These are phyloP conservation scores for Blastobotrys chiropterorum DNA, from an alignment of 805 yeast genomes.

Conservation along the genomic window DNA sequence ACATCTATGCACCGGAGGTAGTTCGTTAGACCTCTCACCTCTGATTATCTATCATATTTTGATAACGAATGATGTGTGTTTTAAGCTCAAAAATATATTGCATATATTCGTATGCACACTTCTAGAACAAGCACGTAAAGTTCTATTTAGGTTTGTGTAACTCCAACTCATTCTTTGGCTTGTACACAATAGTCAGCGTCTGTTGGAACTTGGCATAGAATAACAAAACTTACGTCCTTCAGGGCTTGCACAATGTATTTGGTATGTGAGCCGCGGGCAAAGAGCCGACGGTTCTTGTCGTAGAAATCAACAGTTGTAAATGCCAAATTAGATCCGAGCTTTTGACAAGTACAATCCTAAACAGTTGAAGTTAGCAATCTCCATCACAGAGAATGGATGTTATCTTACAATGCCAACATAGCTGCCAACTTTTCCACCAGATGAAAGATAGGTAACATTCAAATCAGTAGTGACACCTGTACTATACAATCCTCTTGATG, in stretches of 20 bases:
- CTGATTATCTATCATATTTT: no score
- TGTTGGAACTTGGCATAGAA: background rate
- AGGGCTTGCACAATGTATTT: conserved; percentile 34
- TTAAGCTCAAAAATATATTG: no score
- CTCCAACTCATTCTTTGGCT: conserved; percentile 2
- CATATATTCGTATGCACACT: no score
- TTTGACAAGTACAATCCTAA: conserved; percentile 29
- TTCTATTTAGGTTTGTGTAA: background rate
- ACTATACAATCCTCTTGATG: conserved; percentile 35
- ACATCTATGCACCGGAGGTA: no score
- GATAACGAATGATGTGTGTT: no score
- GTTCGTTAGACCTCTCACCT: no score
- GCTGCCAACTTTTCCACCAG: conserved; percentile 33
- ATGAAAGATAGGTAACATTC: conserved; percentile 33
- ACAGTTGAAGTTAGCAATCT: background rate
- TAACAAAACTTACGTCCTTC: conserved; percentile 27
- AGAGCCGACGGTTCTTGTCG: conserved; percentile 20
- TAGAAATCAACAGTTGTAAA: conserved; percentile 35
- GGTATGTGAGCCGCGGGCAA: conserved; percentile 40
- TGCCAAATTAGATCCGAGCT: conserved; percentile 37
- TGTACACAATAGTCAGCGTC: background rate
- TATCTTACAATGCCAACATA: conserved; percentile 6
- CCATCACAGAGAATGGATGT: background rate
- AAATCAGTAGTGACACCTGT: conserved; percentile 41
- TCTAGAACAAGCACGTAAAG: background rate